These are phyloP conservation scores for Clarireedia monteithiana DNA, from an alignment of 2,329 filamentous ascomycete genomes.

Conservation along the genomic window DNA sequence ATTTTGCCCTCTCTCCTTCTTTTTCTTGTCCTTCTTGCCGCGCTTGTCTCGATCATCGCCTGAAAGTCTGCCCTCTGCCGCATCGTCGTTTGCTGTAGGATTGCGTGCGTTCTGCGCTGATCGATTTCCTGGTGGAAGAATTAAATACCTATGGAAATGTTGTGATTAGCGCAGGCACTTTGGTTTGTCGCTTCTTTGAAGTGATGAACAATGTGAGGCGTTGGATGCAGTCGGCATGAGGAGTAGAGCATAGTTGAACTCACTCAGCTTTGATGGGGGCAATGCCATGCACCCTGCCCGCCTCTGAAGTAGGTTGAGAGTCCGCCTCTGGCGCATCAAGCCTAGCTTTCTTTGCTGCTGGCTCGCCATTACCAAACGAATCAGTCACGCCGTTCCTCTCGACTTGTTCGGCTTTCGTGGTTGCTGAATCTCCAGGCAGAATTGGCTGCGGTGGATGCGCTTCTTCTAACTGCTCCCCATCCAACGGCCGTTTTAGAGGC, in stretches of 20 bases:
- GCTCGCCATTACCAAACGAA: slow-evolving; percentile 13
- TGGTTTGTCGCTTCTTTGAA: no score
- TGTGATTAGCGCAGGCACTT: neutral
- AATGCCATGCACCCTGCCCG: slow-evolving; percentile 26
- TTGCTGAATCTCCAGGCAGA: slow-evolving; percentile 23
- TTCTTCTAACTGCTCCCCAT: slow-evolving; percentile 14
- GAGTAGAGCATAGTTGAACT: slow-evolving; percentile 10
- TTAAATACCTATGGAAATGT: slow-evolving; percentile 21
- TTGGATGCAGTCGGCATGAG: neutral
- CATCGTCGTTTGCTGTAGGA: slow-evolving; percentile 35
- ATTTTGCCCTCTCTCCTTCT: slow-evolving; percentile 70
- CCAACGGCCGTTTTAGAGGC: slow-evolving; percentile 23
- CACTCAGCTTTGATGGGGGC: slow-evolving; percentile 28
- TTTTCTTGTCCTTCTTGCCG: slow-evolving; percentile 44
- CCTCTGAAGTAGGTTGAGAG: slow-evolving; percentile 6
- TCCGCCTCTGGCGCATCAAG: slow-evolving; percentile 29
- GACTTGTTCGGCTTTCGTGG: slow-evolving; percentile 27
- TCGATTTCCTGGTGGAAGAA: slow-evolving; percentile 15
- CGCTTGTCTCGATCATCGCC: slow-evolving; percentile 31
- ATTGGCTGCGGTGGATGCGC: slow-evolving; percentile 20
- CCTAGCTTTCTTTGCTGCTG: slow-evolving; percentile 20
- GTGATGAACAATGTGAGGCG: no score
- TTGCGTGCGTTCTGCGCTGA: slow-evolving; percentile 30
- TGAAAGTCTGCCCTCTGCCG: slow-evolving; percentile 42
- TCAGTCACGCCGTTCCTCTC: slow-evolving; percentile 20